phyloP scores from a whole-genome alignment of 1,284 basidiomycete genomes.

The Jaminaea rosea region DNA sequence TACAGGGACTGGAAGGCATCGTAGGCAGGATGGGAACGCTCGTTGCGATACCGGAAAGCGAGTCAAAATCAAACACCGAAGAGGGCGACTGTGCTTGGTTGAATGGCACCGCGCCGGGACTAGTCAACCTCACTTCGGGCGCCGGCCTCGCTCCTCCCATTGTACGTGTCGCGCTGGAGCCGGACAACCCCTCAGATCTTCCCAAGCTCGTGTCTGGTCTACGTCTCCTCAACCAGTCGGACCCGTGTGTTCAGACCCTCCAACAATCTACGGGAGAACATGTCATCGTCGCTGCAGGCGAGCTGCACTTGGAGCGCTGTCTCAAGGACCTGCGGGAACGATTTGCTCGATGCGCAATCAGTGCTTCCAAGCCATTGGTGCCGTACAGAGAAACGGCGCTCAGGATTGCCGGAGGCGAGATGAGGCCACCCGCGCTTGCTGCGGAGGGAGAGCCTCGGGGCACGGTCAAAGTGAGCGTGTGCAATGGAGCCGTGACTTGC shows the following conservation, averaged over 20 bases:
- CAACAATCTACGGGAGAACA: constrained; percentile 96
- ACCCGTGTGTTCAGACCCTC: constrained; percentile 93
- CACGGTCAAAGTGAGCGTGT: constrained; percentile 63
- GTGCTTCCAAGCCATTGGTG: constrained; percentile 88
- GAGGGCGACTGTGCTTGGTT: no score
- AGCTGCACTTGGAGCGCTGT: constrained; percentile 92
- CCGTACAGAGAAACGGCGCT: constrained; percentile 94
- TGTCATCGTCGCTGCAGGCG: constrained; percentile 91
- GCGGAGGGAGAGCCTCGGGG: constrained; percentile 65
- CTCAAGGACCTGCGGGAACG: constrained; percentile 87
- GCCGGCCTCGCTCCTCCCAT: constrained; percentile 60
- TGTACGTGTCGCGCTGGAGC: constrained; percentile 89
- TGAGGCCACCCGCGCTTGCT: constrained; percentile 65
- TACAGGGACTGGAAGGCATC: constrained; percentile 78
- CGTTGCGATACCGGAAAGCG: constrained; percentile 53
- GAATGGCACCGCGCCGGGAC: constrained; percentile 1
- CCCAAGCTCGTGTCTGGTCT: constrained; percentile 79
- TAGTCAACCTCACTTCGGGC: constrained; percentile 42
- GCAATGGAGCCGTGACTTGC: constrained; percentile 69
- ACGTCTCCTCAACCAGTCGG: constrained; percentile 82
- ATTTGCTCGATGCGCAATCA: constrained; percentile 85
- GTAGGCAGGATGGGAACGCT: constrained; percentile 86
- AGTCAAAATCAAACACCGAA: no score
- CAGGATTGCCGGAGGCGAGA: constrained; percentile 57
- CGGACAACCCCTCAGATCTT: constrained; percentile 74